A percentile compares a stretch with the other conserved stretches of the same genome.
phyloP scores from a whole-genome alignment of 2,329 filamentous ascomycete species.

The Fusarium solani-melongenae region DNA sequence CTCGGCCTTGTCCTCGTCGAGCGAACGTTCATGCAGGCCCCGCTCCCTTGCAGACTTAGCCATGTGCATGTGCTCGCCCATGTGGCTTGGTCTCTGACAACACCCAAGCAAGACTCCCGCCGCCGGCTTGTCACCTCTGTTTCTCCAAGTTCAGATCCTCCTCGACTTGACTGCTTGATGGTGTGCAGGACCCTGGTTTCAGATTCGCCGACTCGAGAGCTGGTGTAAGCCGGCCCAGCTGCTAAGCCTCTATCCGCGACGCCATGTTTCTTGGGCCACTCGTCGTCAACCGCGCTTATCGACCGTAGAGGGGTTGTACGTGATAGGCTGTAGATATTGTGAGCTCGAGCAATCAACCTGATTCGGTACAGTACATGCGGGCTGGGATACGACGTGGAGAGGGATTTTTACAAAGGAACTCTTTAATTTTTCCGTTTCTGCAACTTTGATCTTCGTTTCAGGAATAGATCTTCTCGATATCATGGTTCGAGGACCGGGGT shows the following conservation, averaged over 20 bases:
- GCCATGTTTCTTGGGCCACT: not conserved
- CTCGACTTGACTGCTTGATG: constrained; percentile 7
- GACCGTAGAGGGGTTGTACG: constrained; percentile 16
- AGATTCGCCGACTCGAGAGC: not conserved
- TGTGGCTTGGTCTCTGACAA: constrained; percentile 22
- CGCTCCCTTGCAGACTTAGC: constrained; percentile 32
- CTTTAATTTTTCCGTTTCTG: not conserved
- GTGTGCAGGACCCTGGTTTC: constrained; percentile 31
- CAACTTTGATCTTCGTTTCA: not conserved
- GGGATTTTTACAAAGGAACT: not conserved
- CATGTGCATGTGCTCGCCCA: constrained; percentile 40
- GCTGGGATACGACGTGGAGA: not conserved
- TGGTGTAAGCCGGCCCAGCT: constrained; percentile 10
- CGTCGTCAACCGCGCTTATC: constrained; percentile 4
- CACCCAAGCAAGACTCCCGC: constrained; percentile 18
- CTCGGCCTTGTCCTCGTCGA: constrained; percentile 13
- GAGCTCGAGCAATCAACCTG: constrained; percentile 3
- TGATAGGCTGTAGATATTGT: constrained; percentile 34
- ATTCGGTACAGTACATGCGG: constrained; percentile 5
- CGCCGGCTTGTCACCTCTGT: constrained; percentile 5
- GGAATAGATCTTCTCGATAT: constrained; percentile 15
- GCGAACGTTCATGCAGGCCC: constrained; percentile 41
- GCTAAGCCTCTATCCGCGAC: not conserved
- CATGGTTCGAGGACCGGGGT: not conserved
- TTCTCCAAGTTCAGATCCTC: constrained; percentile 5